Evolutionary conservation across 1,284 basidiomycete species (phyloP).

Genomic region (Trichosporon sp.): DNA sequence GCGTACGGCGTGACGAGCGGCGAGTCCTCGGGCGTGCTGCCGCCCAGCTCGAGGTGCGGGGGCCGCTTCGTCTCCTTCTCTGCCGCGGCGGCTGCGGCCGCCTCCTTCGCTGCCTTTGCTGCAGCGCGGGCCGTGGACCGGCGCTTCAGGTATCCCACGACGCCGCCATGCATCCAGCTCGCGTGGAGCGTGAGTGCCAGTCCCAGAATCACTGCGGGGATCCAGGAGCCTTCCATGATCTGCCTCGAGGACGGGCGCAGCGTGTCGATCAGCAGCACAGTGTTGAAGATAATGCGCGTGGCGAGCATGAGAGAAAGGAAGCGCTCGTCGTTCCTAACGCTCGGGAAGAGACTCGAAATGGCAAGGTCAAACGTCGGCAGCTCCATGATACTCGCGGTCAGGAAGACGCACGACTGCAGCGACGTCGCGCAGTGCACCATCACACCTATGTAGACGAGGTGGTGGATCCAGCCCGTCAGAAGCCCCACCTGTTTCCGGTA

Average conservation of each 20-base stretch:
- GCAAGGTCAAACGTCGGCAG: conserved; percentile 65
- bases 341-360: conserved; percentile 60
- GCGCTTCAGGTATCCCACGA: conserved; percentile 61
- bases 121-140: conserved; percentile 26
- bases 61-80: conserved; percentile 2
- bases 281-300: conserved; percentile 63
- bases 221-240: conserved; percentile 50
- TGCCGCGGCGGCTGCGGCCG: background rate
- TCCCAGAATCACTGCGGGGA: conserved; percentile 58
- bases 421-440: conserved; percentile 59
- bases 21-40: conserved; percentile 45
- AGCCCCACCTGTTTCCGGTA: conserved; percentile 59
- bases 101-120: background rate
- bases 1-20: conserved; percentile 52
- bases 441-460: conserved; percentile 62
- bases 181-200: conserved; percentile 62
- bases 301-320: conserved; percentile 63
- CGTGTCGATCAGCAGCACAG: conserved; percentile 57
- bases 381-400: conserved; percentile 63
- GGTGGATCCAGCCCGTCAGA: conserved; percentile 67
- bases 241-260: conserved; percentile 51
- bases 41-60: conserved; percentile 23
- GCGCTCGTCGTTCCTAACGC: conserved; percentile 60
- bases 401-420: conserved; percentile 61
- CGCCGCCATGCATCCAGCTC: conserved; percentile 63